Conservation (phyloP, 768 basidiomycete genomes). For the Mrakia hoshinonis region DNA sequence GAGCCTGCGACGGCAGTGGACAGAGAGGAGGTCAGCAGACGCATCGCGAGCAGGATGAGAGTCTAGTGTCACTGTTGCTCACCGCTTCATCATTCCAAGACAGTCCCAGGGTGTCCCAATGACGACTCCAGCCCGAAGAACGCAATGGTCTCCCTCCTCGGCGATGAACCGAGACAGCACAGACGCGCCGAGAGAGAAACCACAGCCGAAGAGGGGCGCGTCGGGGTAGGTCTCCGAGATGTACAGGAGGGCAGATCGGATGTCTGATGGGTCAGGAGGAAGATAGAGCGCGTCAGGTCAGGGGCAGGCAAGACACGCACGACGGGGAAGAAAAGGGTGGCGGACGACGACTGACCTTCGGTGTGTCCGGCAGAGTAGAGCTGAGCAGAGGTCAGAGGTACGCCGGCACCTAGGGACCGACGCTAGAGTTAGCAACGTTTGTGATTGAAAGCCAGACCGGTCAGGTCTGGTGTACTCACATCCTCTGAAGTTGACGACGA, state of each 20-base stretch:
- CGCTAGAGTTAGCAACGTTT: no score
- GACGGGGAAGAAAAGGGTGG: not conserved
- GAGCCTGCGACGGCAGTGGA: not conserved
- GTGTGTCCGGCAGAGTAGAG: constrained; percentile 80
- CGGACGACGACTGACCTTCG: constrained; percentile 40
- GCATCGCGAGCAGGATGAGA: not conserved
- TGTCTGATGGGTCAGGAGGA: constrained; percentile 45
- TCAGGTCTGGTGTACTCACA: constrained; percentile 53
- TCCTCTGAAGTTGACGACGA: constrained; percentile 59
- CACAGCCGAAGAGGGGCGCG: constrained; percentile 74
- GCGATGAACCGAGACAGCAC: constrained; percentile 82
- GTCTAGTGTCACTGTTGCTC: not conserved
- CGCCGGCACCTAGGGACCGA: constrained; percentile 62
- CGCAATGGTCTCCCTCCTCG: constrained; percentile 53
- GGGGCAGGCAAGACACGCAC: not conserved
- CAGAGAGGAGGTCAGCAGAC: not conserved
- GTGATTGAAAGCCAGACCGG: not conserved
- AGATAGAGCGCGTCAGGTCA: no score
- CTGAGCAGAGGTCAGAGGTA: constrained; percentile 70
- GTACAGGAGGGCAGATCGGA: constrained; percentile 69
- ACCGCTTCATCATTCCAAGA: constrained; percentile 3
- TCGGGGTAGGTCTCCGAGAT: constrained; percentile 62
- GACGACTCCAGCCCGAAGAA: constrained; percentile 24
- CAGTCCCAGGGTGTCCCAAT: constrained; percentile 29
- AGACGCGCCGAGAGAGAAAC: constrained; percentile 90